Evolutionary conservation across 805 yeast species (phyloP), one percentile per base, ranked within the genome.

Genomic region (Ogataea neopini): DNA sequence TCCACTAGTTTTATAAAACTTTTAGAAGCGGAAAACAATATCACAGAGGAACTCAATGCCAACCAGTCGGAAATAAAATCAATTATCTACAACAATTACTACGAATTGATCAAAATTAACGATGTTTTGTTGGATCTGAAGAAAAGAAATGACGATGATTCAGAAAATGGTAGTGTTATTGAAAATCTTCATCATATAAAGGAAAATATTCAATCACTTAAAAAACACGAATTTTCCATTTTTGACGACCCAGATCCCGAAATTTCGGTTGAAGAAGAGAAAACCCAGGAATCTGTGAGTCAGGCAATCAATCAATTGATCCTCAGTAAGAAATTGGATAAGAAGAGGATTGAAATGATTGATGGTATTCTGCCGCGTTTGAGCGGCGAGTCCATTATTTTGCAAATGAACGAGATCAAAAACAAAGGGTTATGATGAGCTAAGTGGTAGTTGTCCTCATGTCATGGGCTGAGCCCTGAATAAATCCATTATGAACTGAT

Each of bases 41-140:
- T 79, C 7, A 71, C 74, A 19, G 70, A 70, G 25, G 70, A 72
- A 43, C 67, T 81, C 47, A 79, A 77, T 48, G 62, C 77, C 13
- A 80, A 76, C 43, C 82, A 80, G 50, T 76, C 80, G 57, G 81
- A 79, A 39, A 83, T 83, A 52, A 85, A 85, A 56, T 79, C 86
- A 23, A 83, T 85, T 35, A 82, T 85, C 9, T 85, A 85, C 63
- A 87, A 85, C 63, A 85, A 85, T 58, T 85, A 85, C 70, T 83
- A 81, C 61, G 91, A 85, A 51, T 67, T 85, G 53, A 83, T 85
- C 58, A 82, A 83, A 57, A 76, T 85, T 49, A 83, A 81, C 56
- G 79, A 81, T 40, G 76, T 83, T 3, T 64, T 85, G 43, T 63
- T 61, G 45, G 70, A 67, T 29, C 47, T 73, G 37, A 68, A 68